Evolutionary conservation across 1,284 basidiomycete species (phyloP).

Genomic region (Somion occarium): DNA sequence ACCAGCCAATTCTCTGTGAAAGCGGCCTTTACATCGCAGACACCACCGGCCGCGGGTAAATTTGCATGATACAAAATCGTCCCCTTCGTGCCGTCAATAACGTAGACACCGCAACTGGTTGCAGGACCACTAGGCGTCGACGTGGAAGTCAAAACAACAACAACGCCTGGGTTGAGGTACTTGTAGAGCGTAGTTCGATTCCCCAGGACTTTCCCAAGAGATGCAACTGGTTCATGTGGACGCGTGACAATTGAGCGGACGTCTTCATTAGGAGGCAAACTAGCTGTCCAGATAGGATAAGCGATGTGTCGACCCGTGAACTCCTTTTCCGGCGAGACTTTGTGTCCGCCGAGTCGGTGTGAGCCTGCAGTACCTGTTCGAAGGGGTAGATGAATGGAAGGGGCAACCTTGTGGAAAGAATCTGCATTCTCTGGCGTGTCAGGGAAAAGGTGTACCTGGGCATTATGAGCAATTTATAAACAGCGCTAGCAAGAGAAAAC

Average conservation of each 20-base stretch:
- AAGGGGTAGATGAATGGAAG: slow-evolving; percentile 52
- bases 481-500: not conserved
- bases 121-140: slow-evolving; percentile 16
- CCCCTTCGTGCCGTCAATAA: slow-evolving; percentile 80
- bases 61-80: slow-evolving; percentile 63
- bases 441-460: slow-evolving; percentile 61
- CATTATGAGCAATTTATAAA: not conserved
- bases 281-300: slow-evolving; percentile 62
- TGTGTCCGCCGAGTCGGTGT: slow-evolving; percentile 52
- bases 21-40: slow-evolving; percentile 62
- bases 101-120: slow-evolving; percentile 56
- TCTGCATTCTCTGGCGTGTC: slow-evolving; percentile 39
- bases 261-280: slow-evolving; percentile 50
- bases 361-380: slow-evolving; percentile 37
- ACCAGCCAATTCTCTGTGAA: slow-evolving; percentile 94
- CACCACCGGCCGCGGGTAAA: slow-evolving; percentile 38
- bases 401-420: slow-evolving; percentile 38
- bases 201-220: slow-evolving; percentile 79
- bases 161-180: slow-evolving; percentile 84
- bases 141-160: slow-evolving; percentile 60
- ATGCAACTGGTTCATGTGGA: slow-evolving; percentile 57
- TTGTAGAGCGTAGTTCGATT: slow-evolving; percentile 92
- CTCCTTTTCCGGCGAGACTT: slow-evolving; percentile 38
- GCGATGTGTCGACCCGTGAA: slow-evolving; percentile 47
- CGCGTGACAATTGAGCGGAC: slow-evolving; percentile 47